Base-by-base conservation (phyloP, 2,329 filamentous ascomycete species). In the Byssochlamys sp. region DNA sequence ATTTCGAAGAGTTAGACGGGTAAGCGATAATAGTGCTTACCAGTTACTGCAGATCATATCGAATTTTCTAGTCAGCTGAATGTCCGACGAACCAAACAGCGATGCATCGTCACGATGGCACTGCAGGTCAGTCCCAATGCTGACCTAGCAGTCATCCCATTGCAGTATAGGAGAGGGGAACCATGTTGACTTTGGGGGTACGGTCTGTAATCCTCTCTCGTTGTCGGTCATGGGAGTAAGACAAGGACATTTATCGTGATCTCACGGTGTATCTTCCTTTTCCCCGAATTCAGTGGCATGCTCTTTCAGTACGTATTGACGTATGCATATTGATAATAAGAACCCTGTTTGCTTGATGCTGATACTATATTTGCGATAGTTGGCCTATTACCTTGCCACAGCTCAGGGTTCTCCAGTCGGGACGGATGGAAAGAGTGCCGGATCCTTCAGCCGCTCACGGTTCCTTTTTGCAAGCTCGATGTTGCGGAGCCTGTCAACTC, bases 381-480 rank as follows among this genome's bases (percentile, higher is more conserved):
- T 19, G 27, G n/a, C 24, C 19, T 10, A 12, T 14, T 6, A 24
- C 14, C 24, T 5, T 26, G 49, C 24, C 49, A 31, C 14, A 25
- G 31, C 52, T 66, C 53, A 72, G 54, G 75, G 59, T 24, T 73
- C 73, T 48, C 81, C 82, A 55, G 83, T 88, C 1, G 92, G 92
- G 0, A 94, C 90, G 49, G 89, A 88, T 1, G 94, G 94, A 67
- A 97, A 97, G 59, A 88, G 83, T 27, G 81, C 83, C 1, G 90
- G 89, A 67, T 91, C 87, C 61, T 84, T 86, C 59, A 95, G 73
- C 51, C 90, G 84, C 71, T 96, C 90, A 50, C 86, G 84, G 67
- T 92, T 94, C 55, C 88, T 81, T 73, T 86, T 95, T 10, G 90
- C 88, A 56, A 86, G 79, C 68, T 94, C 89, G n/a, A 83, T 82